Evolutionary conservation across 441 rosid genomes (phyloP).

Genomic region (Corymbia calophylla): DNA sequence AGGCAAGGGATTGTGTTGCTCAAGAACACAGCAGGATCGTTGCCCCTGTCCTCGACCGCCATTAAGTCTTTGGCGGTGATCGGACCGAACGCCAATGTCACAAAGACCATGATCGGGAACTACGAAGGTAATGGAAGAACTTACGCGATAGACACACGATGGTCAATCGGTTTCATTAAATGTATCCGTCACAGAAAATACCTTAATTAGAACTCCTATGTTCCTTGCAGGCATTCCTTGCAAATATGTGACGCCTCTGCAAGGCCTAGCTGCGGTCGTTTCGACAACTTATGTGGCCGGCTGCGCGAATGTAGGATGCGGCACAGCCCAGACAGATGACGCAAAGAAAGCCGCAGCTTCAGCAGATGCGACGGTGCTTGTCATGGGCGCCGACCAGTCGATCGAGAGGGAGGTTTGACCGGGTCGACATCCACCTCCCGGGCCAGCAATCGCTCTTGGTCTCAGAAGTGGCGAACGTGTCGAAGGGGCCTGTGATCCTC

Average conservation of each 20-base stretch:
- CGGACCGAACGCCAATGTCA: slow-evolving; percentile 87
- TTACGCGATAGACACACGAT: rapidly evolving
- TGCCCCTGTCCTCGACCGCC: slow-evolving; percentile 53
- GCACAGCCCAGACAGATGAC: slow-evolving; percentile 38
- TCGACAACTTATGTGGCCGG: slow-evolving; percentile 52
- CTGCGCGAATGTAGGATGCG: slow-evolving; percentile 51
- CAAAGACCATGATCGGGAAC: slow-evolving; percentile 89
- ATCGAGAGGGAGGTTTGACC: slow-evolving; percentile 56
- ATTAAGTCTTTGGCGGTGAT: slow-evolving; percentile 70
- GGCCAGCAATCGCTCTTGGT: slow-evolving; percentile 62
- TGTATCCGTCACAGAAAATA: neutral
- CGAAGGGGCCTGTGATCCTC: slow-evolving; percentile 77
- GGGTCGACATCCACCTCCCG: slow-evolving; percentile 50
- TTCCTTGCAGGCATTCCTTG: slow-evolving; percentile 54
- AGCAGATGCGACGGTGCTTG: slow-evolving; percentile 67
- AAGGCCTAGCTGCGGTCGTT: slow-evolving; percentile 53
- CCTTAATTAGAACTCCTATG: neutral
- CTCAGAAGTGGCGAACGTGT: slow-evolving; percentile 55
- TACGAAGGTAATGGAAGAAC: slow-evolving; percentile 41
- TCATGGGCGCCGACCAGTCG: slow-evolving; percentile 72
- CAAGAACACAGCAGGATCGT: slow-evolving; percentile 45
- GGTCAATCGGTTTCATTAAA: neutral
- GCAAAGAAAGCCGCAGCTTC: slow-evolving; percentile 41
- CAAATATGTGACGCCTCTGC: slow-evolving; percentile 71
- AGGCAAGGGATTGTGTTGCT: slow-evolving; percentile 90